Base-by-base conservation (phyloP, 1,139 yeast species). In the Saccharomyces hybrid region DNA sequence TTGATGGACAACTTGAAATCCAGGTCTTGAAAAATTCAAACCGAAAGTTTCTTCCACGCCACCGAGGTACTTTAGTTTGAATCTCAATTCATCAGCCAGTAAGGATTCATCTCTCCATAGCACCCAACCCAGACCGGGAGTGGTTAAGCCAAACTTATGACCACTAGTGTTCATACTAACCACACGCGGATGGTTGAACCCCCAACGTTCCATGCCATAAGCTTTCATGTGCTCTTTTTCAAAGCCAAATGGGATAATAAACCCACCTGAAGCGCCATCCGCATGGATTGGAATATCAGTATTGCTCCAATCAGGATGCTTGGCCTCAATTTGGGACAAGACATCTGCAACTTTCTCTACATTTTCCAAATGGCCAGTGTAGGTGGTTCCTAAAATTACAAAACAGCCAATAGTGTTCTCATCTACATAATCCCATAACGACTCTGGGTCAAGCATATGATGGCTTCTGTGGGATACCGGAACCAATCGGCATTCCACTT, bases 61-160 rank as follows among this genome's bases (percentile, higher is more conserved):
- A 34, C 97, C 97, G 51, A 90, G 78, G 69, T 90, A 90, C 69
- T 85, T 86, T 66, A 90, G 77, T 60, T 86, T 84, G 73, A 90
- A 90, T 63, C 86, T 79, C 61, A 90, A 76, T 57, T 79, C 81
- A 52, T 83, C 76, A 27, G 97, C 95, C 60, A 90, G 77, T 64
- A 78, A 78, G 50, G 75, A 66, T 44, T 76, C 74, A 67, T 83
- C 83, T 67, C 83, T 83, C 91, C 96, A 90, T 56, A 90, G 73
- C 56, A 90, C 82, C 97, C 97, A 90, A 53, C 97, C 97, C 54
- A 88, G 79, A 51, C 97, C 97, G 16, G 93, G 96, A 32, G 95
- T 82, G 41, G 91, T 86, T 52, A 90, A 76, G 38, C 97, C 97
- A 72, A 86, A 90, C 73, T 90, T 90, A 75, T 90, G 97, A 57